Percentiles rank a stretch among this genome's conserved stretches.
Evolutionary conservation across 371 early-diverging fungal species (phyloP).

Genomic region (Rhizopus microsporus): DNA sequence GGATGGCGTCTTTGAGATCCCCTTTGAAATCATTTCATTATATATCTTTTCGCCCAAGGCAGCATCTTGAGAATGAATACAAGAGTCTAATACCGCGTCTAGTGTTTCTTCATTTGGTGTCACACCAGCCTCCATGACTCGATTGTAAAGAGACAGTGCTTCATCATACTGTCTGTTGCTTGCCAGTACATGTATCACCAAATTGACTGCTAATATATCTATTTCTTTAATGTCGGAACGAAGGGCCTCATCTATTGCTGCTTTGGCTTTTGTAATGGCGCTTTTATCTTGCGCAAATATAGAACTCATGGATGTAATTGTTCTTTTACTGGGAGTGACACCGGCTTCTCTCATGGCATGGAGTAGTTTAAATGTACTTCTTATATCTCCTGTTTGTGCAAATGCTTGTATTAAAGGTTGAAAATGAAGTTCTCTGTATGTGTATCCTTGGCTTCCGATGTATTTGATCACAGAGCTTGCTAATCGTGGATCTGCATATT

Average conservation of each 20-base stretch:
- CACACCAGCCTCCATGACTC: conserved; percentile 36
- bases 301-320: conserved; percentile 31
- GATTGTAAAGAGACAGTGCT: conserved; percentile 45
- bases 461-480: conserved; percentile 55
- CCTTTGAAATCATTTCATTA: conserved; percentile 32
- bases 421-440: conserved; percentile 60
- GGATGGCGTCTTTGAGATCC: conserved; percentile 42
- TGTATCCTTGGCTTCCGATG: conserved; percentile 46
- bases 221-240: conserved; percentile 18
- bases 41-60: conserved; percentile 51
- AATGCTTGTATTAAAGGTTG: conserved; percentile 69
- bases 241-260: conserved; percentile 37
- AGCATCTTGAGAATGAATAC: conserved; percentile 48
- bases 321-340: conserved; percentile 36
- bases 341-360: conserved; percentile 61
- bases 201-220: conserved; percentile 52
- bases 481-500: conserved; percentile 50
- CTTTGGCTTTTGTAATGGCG: conserved; percentile 42
- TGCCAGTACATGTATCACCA: conserved; percentile 35
- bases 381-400: conserved; percentile 50
- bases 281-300: conserved; percentile 30
- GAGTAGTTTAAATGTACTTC: conserved; percentile 58
- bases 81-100: conserved; percentile 61
- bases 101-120: conserved; percentile 57
- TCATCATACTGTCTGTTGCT: conserved; percentile 42